Evolutionary conservation across 2,329 filamentous ascomycete genomes (phyloP).

Genomic region (Colletotrichum nymphaeae): DNA sequence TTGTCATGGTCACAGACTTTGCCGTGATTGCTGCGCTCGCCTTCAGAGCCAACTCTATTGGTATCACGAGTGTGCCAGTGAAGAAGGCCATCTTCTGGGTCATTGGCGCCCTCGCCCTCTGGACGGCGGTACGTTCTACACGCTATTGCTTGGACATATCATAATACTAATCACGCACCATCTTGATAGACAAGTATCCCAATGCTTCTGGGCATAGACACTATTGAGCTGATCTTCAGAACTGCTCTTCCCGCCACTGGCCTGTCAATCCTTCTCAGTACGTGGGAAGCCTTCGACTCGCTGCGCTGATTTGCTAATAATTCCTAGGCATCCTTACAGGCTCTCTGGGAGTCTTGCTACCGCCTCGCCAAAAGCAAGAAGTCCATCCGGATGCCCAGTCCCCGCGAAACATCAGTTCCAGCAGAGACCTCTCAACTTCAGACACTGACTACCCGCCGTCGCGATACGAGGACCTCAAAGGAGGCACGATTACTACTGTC

Average conservation of each 20-base stretch:
- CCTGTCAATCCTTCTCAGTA: constrained; percentile 61
- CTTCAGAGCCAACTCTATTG: constrained; percentile 52
- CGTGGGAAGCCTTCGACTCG: constrained; percentile 35
- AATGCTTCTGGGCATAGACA: constrained; percentile 60
- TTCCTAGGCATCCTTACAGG: constrained; percentile 48
- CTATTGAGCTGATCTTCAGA: constrained; percentile 55
- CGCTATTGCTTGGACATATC: background rate
- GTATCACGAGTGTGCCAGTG: constrained; percentile 47
- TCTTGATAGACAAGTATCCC: constrained; percentile 59
- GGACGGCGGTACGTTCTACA: constrained; percentile 61
- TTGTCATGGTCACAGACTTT: constrained; percentile 57
- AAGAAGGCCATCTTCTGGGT: constrained; percentile 55
- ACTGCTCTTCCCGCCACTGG: constrained; percentile 64
- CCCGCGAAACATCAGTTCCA: constrained; percentile 45
- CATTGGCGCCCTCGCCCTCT: constrained; percentile 59
- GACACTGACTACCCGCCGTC: constrained; percentile 57
- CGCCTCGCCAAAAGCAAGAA: constrained; percentile 43
- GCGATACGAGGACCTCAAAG: constrained; percentile 62
- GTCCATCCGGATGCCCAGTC: constrained; percentile 51
- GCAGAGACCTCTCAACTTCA: constrained; percentile 54
- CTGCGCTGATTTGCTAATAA: constrained; percentile 2
- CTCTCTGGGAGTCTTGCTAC: constrained; percentile 49
- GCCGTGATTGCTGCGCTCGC: constrained; percentile 56
- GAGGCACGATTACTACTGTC: constrained; percentile 49
- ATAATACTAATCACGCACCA: constrained; percentile 29